Evolutionary conservation across 768 basidiomycete species (phyloP), one percentile per base, ranked within the genome.

Genomic region (Termitomyces heimii): DNA sequence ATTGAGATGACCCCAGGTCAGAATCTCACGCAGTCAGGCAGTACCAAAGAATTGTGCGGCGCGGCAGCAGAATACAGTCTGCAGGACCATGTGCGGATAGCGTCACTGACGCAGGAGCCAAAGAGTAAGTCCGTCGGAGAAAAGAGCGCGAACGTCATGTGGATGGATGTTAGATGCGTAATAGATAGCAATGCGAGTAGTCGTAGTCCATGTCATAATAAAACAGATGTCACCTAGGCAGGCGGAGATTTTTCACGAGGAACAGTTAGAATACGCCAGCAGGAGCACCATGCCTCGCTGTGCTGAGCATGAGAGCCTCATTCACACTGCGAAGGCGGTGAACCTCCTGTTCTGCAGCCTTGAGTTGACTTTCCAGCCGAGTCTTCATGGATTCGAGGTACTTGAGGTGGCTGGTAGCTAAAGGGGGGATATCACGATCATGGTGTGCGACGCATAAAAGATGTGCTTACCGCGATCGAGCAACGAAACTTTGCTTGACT

Each of bases 401-500:
- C 74, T 85, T 83, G 77, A 95, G 88, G 73, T 94, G 91, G 53
- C 83, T 85, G 62, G 89, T 90, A 42, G 92, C 89, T 87, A 60
- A 50, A 26, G 40, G 49, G 37, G 61, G 59, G 60, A 35, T 35
- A 58, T 65, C 3, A 64, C 48, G 31, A 62, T 58, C 24, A 24
- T 42, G 31, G 54, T 44, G 14, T 59, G 34, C 18, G 42, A 60
- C 28, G 43, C 49, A 46, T 31, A 48, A 20, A 16, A 53, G 22
- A 42, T 34, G 52, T 3, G 75, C 83, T 50, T 66, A 86, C 87
- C 85, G 67, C 93, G 85, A 66, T 95, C 94, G 64, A 96, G 82
- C 56, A 95, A 77, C 60, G 86, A 90, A 53, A 93, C 89, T 76
- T 96, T 96, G 82, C 88, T 92, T 10, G 90, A 86, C 79, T 94